Evolutionary conservation across 1,139 yeast genomes (phyloP), one percentile per base, ranked within the genome.

Genomic region (Lodderomyces margitis): DNA sequence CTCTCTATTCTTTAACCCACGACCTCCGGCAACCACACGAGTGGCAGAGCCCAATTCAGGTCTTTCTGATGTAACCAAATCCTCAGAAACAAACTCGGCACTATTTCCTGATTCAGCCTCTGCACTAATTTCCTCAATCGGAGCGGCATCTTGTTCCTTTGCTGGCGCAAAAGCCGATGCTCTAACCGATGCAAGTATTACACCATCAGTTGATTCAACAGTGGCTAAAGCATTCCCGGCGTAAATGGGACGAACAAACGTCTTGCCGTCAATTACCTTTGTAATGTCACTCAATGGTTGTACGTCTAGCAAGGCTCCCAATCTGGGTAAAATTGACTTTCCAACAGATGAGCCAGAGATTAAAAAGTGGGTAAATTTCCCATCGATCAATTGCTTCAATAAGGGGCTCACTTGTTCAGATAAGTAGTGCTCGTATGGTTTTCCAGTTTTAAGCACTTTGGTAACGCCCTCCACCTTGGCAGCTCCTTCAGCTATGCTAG

Each of bases 201-300:
- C 68, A 8, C 73, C 60, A 56, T 91, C 97, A 23, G 64, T 70
- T 28, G 88, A 72, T 62, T 83, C 79, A 44, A 92, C 88, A 5
- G 96, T 89, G 32, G 88, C 80, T 49, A 88, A 70, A 2, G 95
- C 96, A 62, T 92, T 92, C 38, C 98, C 98, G 25, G 98, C 98
- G 59, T 88, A 92, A 39, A 92, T 88, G 39, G 98, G 98, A 60
- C 98, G 83, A 28, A 83, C 81, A 64, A 92, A 92, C 5, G 95
- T 87, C 47, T 76, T 76, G 21, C 78, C 73, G 40, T 80, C 71
- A 49, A 76, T 77, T 35, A 92, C 83, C 56, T 79, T 78, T 50
- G 77, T 77, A 46, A 92, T 75, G 57, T 92, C 98, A 30, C 91
- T 80, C 43, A 92, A 67, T 36, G 97, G 98, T 67, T 92, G 98